These are phyloP conservation scores for Fusarium sp. DNA, from an alignment of 2,329 filamentous ascomycete species.

Conservation along the genomic window DNA sequence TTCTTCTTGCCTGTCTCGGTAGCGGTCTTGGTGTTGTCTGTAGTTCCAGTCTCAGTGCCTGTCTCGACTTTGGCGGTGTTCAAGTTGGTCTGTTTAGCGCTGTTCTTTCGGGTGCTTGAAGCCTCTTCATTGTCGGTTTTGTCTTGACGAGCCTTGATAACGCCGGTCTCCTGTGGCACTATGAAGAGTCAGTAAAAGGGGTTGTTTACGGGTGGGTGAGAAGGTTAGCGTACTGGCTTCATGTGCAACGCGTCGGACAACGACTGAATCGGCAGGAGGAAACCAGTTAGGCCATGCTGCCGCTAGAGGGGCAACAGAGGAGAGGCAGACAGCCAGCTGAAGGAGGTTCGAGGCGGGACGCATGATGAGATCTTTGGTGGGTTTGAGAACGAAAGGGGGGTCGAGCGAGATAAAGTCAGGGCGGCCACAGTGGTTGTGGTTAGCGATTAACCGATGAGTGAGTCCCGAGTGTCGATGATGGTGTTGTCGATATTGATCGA, in stretches of 20 bases:
- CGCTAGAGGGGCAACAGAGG: constrained; percentile 61
- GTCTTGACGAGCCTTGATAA: constrained; percentile 22
- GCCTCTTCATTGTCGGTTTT: constrained; percentile 9
- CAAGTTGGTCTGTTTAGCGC: constrained; percentile 48
- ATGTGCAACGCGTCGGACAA: constrained; percentile 47
- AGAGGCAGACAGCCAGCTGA: constrained; percentile 61
- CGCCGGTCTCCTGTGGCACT: constrained; percentile 32
- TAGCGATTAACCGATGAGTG: background rate
- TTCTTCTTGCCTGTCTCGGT: constrained; percentile 40
- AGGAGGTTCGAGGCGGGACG: constrained; percentile 59
- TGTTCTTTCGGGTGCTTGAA: constrained; percentile 36
- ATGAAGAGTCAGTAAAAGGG: constrained; percentile 6
- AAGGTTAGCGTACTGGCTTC: constrained; percentile 18
- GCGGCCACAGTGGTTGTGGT: background rate
- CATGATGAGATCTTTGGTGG: constrained; percentile 52
- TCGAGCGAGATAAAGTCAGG: background rate
- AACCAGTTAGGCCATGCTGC: constrained; percentile 68
- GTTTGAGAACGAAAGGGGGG: background rate
- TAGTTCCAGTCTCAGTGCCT: constrained; percentile 21
- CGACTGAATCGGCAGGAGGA: constrained; percentile 62
- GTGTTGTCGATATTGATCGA: background rate
- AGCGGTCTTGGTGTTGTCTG: constrained; percentile 23
- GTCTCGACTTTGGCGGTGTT: constrained; percentile 51
- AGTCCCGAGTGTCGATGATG: background rate
- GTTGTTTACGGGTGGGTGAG: background rate